A percentile compares a stretch with the other conserved stretches of the same genome.
These are phyloP conservation scores for Graphium sp. DNA, from an alignment of 2,329 filamentous ascomycete genomes.

Conservation along the genomic window DNA sequence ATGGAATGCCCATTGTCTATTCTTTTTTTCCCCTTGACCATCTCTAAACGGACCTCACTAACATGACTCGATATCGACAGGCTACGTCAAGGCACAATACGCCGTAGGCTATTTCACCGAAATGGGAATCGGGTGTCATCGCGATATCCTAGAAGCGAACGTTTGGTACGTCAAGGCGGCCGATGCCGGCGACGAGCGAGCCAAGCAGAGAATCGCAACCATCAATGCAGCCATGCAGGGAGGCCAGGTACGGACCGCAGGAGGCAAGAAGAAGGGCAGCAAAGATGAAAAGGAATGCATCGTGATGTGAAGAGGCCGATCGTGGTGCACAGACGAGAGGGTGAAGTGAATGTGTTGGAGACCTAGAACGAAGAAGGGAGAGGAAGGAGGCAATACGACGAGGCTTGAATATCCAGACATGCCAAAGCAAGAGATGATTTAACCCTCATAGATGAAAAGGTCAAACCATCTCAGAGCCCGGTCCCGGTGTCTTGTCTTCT, in stretches of 20 bases:
- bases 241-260: conserved; percentile 28
- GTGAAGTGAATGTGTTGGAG: too few species aligned
- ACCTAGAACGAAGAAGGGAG: too few species aligned
- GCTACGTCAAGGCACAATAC: conserved; percentile 66
- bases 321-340: too few species aligned
- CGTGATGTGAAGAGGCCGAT: conserved; percentile 30
- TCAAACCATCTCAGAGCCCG: too few species aligned
- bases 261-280: conserved; percentile 31
- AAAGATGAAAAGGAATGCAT: conserved; percentile 39
- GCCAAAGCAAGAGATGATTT: too few species aligned
- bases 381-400: too few species aligned
- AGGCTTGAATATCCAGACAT: too few species aligned
- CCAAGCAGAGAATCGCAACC: conserved; percentile 69
- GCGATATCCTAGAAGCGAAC: conserved; percentile 91
- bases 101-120: conserved; percentile 95
- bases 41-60: background rate
- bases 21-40: background rate
- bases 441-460: too few species aligned
- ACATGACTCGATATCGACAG: conserved; percentile 18
- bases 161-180: conserved; percentile 97
- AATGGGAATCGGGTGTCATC: conserved; percentile 90
- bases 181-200: conserved; percentile 78
- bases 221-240: conserved; percentile 68
- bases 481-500: background rate
- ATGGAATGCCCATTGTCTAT: too few species aligned